phyloP scores from a whole-genome alignment of 495 filamentous ascomycete species.

The Neurospora tetrasperma region DNA sequence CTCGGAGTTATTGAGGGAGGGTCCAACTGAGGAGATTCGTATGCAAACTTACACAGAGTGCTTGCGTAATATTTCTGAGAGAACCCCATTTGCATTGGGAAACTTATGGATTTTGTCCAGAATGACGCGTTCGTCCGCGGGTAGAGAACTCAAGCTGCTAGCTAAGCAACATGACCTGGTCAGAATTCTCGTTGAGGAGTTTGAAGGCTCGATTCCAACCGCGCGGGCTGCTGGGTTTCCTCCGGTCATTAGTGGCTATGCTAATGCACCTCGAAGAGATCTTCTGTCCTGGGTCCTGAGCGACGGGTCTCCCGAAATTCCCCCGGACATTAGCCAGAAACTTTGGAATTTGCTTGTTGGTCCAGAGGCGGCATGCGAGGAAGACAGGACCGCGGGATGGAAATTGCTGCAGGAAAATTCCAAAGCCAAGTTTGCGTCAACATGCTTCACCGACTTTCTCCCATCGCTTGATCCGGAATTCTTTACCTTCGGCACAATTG shows the following conservation, averaged over 20 bases:
- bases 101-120: slow-evolving; percentile 62
- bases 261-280: slow-evolving; percentile 44
- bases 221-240: slow-evolving; percentile 26
- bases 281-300: slow-evolving; percentile 48
- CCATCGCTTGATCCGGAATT: slow-evolving; percentile 50
- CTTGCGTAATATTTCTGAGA: slow-evolving; percentile 36
- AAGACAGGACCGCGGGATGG: slow-evolving; percentile 34
- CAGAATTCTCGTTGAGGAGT: slow-evolving; percentile 37
- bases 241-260: slow-evolving; percentile 27
- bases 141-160: slow-evolving; percentile 26
- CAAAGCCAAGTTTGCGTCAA: slow-evolving; percentile 52
- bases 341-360: slow-evolving; percentile 64
- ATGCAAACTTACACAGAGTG: slow-evolving; percentile 32
- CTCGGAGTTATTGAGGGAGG: slow-evolving; percentile 32
- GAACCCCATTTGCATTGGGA: slow-evolving; percentile 40
- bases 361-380: slow-evolving; percentile 40
- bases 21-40: slow-evolving; percentile 26
- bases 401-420: slow-evolving; percentile 51
- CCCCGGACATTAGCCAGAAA: slow-evolving; percentile 45
- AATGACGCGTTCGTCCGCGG: slow-evolving; percentile 35
- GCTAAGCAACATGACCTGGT: slow-evolving; percentile 36
- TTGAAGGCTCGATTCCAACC: slow-evolving; percentile 31
- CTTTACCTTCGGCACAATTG: slow-evolving; percentile 55
- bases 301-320: slow-evolving; percentile 49
- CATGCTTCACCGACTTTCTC: slow-evolving; percentile 57